These are phyloP conservation scores for Symbiotaphrina buchneri DNA, from an alignment of 495 filamentous ascomycete species.

Conservation along the genomic window DNA sequence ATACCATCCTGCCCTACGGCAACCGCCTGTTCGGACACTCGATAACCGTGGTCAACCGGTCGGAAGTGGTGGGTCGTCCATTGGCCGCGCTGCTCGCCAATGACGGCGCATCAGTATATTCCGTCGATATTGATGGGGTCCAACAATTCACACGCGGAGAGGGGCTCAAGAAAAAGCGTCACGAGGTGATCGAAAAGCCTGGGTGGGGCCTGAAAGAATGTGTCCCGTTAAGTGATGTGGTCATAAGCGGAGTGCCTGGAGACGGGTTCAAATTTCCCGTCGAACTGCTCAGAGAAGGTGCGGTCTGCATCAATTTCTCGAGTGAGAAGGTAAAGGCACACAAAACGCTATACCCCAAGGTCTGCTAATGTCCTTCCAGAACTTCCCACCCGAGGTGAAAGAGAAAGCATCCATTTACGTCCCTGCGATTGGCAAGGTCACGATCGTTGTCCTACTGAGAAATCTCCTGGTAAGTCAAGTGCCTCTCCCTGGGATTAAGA, in stretches of 20 bases:
- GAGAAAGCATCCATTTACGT: conserved; percentile 94
- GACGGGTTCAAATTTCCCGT: conserved; percentile 74
- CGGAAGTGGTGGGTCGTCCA: conserved; percentile 84
- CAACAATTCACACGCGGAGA: conserved; percentile 77
- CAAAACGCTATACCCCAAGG: conserved; percentile 2
- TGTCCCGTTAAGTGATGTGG: conserved; percentile 71
- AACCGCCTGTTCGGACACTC: conserved; percentile 81
- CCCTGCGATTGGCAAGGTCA: conserved; percentile 91
- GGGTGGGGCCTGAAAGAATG: conserved; percentile 58
- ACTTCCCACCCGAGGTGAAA: conserved; percentile 74
- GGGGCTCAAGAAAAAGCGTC: conserved; percentile 57
- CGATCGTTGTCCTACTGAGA: conserved; percentile 71
- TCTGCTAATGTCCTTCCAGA: conserved; percentile 19
- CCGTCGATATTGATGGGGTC: conserved; percentile 78
- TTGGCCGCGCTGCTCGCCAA: conserved; percentile 90
- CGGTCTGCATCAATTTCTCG: conserved; percentile 93
- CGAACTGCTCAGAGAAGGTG: conserved; percentile 60
- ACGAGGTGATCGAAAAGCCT: conserved; percentile 63
- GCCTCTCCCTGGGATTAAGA: no score
- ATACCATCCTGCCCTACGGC: conserved; percentile 82
- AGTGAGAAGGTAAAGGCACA: conserved; percentile 44
- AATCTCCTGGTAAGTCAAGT: conserved; percentile 75
- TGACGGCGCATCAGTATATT: conserved; percentile 87
- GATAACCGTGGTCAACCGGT: conserved; percentile 85
- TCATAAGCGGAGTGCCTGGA: conserved; percentile 81